phyloP scores from a whole-genome alignment of 2,329 filamentous ascomycete genomes.

The Tolypocladium ophioglossoides region DNA sequence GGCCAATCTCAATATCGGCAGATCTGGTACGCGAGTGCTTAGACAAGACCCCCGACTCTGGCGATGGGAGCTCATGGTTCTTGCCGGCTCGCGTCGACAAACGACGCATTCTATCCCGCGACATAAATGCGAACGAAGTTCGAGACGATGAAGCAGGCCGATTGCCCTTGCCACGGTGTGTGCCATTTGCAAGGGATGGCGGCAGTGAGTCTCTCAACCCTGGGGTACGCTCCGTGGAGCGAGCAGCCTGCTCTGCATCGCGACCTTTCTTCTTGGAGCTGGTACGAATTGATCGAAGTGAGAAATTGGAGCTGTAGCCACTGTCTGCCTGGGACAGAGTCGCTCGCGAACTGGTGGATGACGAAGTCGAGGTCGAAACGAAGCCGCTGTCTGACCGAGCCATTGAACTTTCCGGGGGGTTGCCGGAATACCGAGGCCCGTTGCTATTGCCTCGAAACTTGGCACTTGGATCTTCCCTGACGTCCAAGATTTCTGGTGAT shows the following conservation, averaged over 20 bases:
- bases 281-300: conserved; percentile 39
- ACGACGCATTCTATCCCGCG: conserved; percentile 1
- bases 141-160: neutral
- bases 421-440: conserved; percentile 1
- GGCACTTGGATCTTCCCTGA: conserved; percentile 32
- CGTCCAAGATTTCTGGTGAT: conserved; percentile 23
- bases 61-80: neutral
- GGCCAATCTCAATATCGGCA: neutral
- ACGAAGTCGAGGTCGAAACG: conserved; percentile 34
- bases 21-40: neutral
- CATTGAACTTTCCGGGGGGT: conserved; percentile 8
- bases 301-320: conserved; percentile 51
- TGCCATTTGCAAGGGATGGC: neutral
- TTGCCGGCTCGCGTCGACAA: neutral
- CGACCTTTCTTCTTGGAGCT: conserved; percentile 17
- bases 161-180: neutral
- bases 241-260: conserved; percentile 8
- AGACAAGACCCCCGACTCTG: neutral
- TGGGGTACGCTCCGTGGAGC: neutral
- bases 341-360: conserved; percentile 29
- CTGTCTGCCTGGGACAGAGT: conserved; percentile 48
- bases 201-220: neutral
- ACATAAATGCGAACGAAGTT: neutral
- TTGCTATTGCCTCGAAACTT: conserved; percentile 19
- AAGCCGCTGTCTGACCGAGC: conserved; percentile 37